Percentiles rank a stretch among this genome's conserved stretches.
phyloP scores from a whole-genome alignment of 345 rosid species.

The Physaria fendleri region DNA sequence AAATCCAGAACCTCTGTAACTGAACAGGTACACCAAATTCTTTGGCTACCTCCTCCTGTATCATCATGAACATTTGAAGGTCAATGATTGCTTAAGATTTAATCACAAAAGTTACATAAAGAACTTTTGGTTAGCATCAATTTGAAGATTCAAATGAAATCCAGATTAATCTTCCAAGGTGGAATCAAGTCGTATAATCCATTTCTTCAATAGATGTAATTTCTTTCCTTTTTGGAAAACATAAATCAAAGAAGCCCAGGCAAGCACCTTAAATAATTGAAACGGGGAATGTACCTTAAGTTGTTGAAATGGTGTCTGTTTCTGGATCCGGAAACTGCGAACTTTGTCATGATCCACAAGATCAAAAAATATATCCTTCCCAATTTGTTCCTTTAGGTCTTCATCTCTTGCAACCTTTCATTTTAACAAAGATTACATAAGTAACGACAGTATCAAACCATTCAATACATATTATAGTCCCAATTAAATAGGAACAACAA shows the following conservation, averaged over 20 bases:
- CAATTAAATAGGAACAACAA: neutral
- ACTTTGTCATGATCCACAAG: conserved; percentile 98
- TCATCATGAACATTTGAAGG: conserved; percentile 5
- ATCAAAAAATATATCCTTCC: conserved; percentile 85
- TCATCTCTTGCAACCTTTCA: conserved; percentile 83
- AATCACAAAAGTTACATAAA: neutral
- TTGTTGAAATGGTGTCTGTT: conserved; percentile 60
- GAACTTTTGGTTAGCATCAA: neutral
- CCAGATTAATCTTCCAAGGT: neutral
- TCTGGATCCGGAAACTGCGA: conserved; percentile 78
- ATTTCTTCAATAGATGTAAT: neutral
- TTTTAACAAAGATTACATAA: neutral
- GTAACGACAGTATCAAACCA: conserved; percentile 8
- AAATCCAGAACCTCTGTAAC: conserved; percentile 88
- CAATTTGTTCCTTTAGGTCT: conserved; percentile 81
- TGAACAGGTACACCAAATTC: conserved; percentile 81
- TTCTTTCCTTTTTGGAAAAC: neutral
- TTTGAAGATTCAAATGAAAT: neutral
- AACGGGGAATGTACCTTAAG: too few relatives aligned
- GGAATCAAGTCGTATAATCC: neutral
- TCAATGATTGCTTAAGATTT: conserved; percentile 2
- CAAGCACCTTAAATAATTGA: too few relatives aligned
- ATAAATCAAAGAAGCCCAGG: neutral
- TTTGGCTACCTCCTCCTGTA: conserved; percentile 92
- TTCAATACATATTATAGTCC: neutral